Evolutionary conservation across 1,284 basidiomycete genomes (phyloP).

Genomic region (Cerioporus squamosus): DNA sequence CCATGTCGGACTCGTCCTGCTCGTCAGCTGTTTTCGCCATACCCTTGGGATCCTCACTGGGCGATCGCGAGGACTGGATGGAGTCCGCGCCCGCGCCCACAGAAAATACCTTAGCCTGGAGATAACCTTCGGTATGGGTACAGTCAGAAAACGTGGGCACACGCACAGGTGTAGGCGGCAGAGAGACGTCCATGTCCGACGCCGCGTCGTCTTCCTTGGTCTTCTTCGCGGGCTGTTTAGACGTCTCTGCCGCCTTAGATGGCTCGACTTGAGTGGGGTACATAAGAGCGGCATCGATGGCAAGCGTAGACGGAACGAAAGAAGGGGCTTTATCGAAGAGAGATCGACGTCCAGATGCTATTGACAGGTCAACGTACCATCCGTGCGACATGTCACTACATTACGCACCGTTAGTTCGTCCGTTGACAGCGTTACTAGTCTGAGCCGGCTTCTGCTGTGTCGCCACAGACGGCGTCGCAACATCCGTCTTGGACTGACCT

Average conservation of each 20-base stretch:
- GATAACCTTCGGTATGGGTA: not conserved
- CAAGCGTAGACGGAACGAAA: conserved; percentile 21
- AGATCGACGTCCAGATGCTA: conserved; percentile 1
- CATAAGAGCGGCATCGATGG: conserved; percentile 19
- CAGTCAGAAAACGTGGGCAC: not conserved
- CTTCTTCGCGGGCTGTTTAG: not conserved
- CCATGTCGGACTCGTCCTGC: conserved; percentile 23
- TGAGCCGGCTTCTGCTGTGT: not conserved
- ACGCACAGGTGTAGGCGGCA: conserved; percentile 15
- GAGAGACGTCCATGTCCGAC: conserved; percentile 18
- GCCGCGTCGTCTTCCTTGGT: not conserved
- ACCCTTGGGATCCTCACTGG: not conserved
- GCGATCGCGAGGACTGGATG: not conserved
- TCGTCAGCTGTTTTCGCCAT: conserved; percentile 7
- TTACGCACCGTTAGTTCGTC: conserved; percentile 3
- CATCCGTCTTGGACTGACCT: not conserved
- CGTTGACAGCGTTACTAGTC: not conserved
- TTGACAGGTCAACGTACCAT: not conserved
- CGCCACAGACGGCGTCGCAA: not conserved
- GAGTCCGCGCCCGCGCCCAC: not conserved
- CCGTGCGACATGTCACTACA: not conserved
- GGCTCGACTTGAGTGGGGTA: conserved; percentile 2
- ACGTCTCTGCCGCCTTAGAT: not conserved
- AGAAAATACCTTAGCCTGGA: conserved; percentile 8
- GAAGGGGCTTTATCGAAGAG: conserved; percentile 15